Base-by-base conservation (phyloP, 345 rosid species). In the Lepidium didymum region DNA sequence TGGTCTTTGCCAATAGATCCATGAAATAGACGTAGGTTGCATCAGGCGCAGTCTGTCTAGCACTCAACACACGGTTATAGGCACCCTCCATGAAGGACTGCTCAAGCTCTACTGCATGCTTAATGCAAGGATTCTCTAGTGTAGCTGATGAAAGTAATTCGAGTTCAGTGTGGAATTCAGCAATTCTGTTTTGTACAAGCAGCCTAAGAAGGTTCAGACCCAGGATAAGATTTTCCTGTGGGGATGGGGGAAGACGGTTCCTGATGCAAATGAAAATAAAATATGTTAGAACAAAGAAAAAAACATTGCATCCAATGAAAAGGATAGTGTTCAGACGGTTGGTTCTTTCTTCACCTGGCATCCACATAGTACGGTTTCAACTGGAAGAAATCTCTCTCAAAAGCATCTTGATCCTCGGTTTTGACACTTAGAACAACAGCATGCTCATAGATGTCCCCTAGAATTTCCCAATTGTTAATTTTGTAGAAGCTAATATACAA, bases 31-130 rank as follows among this genome's bases (percentile, higher is more conserved):
- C 96, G 58, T 87, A 95, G 43, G 85, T 85, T 62, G 84, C 90
- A 76, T 89, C 82, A 50, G 97, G 99, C 0, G 87, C 96, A 6
- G 81, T 91, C 77, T 91, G 97, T 36, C 90, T 85, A 62, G 97
- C 99, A 83, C 85, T 91, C 65, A 89, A 51, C 41, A 95, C 99
- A 58, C 97, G 89, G 79, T 91, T 91, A 61, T 91, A 91, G 36
- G 99, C 99, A 72, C 97, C 96, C 75, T 95, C 97, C 99, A 89
- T 91, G 80, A 91, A 95, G 0, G 99, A 95, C 72, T 89, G 97
- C 90, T 95, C 99, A 85, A 95, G 81, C 88, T 95, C 97, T 37
- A 89, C 97, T 0, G 99, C 97, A 68, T 95, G 96, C 76, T 85
- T 84, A 82, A 95, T 87, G 81, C 96, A 89, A 74, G 90, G 84